Percentiles rank a stretch among this genome's conserved stretches.
These are phyloP conservation scores for Ceratobasidium sp. DNA, from an alignment of 1,284 basidiomycete genomes.

Conservation along the genomic window DNA sequence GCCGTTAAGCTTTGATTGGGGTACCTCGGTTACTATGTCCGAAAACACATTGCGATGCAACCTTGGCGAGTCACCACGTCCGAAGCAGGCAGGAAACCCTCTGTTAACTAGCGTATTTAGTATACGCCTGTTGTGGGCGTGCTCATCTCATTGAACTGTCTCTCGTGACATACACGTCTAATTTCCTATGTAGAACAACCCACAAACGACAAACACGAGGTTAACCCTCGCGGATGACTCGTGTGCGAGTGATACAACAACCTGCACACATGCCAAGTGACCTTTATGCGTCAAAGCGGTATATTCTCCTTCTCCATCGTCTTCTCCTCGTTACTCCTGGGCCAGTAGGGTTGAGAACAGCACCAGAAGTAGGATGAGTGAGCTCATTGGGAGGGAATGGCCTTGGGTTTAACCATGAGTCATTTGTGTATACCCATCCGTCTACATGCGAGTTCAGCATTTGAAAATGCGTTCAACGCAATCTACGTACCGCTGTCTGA, in stretches of 20 bases:
- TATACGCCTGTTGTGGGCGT: too few relatives aligned
- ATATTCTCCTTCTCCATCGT: conserved; percentile 70
- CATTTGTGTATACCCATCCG: conserved; percentile 80
- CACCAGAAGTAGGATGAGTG: conserved; percentile 43
- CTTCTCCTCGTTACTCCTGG: conserved; percentile 61
- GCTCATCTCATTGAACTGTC: too few relatives aligned
- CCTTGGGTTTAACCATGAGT: conserved; percentile 65
- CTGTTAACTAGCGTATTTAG: too few relatives aligned
- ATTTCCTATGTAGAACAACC: too few relatives aligned
- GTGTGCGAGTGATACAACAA: background rate
- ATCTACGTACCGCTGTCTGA: conserved; percentile 61
- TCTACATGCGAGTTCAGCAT: conserved; percentile 50
- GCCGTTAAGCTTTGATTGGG: too few relatives aligned
- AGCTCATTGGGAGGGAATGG: conserved; percentile 54
- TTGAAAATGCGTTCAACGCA: conserved; percentile 4
- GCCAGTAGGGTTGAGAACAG: conserved; percentile 10
- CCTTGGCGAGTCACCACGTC: too few relatives aligned
- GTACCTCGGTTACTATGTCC: too few relatives aligned
- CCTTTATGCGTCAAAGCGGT: conserved; percentile 46
- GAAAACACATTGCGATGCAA: too few relatives aligned
- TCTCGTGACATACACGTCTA: too few relatives aligned
- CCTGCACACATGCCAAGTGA: background rate
- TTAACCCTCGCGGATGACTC: too few relatives aligned
- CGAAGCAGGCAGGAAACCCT: too few relatives aligned
- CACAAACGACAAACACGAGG: too few relatives aligned